A percentile compares a stretch with the other conserved stretches of the same genome.
Conservation (phyloP, 2,329 filamentous ascomycete species). For the Microascus cirrosus region DNA sequence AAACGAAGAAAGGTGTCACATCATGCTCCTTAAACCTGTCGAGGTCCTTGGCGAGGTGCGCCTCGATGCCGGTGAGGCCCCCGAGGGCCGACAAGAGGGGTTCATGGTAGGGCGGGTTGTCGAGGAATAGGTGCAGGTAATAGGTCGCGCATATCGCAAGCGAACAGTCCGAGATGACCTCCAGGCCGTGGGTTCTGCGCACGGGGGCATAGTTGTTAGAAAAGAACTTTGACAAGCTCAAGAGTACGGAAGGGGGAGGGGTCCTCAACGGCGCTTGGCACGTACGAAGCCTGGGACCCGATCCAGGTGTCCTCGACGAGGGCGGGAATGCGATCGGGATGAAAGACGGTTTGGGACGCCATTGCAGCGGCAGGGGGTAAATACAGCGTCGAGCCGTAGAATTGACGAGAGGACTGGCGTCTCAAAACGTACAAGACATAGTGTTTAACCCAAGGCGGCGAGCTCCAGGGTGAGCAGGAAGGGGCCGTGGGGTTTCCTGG, state of each 20-base stretch:
- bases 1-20: conserved; percentile 79
- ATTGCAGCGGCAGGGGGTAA: neutral
- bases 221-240: neutral
- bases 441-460: neutral
- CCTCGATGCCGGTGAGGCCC: conserved; percentile 70
- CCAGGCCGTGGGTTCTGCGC: conserved; percentile 47
- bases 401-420: neutral
- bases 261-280: conserved; percentile 3
- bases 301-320: conserved; percentile 27
- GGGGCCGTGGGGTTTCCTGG: neutral
- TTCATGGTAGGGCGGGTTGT: conserved; percentile 61
- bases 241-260: neutral
- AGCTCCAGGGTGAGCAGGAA: neutral
- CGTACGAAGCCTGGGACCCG: conserved; percentile 24
- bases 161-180: conserved; percentile 61
- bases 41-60: conserved; percentile 66
- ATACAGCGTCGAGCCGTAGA: neutral
- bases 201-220: conserved; percentile 5
- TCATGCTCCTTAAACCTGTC: conserved; percentile 57
- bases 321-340: conserved; percentile 13
- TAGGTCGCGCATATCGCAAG: conserved; percentile 84
- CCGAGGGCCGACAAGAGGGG: conserved; percentile 84
- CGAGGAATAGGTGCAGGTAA: conserved; percentile 72
- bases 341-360: neutral
- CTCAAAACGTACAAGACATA: conserved; percentile 2